Base-by-base conservation (phyloP, 163 green algal genomes). In the Prototheca wickerhamii region DNA sequence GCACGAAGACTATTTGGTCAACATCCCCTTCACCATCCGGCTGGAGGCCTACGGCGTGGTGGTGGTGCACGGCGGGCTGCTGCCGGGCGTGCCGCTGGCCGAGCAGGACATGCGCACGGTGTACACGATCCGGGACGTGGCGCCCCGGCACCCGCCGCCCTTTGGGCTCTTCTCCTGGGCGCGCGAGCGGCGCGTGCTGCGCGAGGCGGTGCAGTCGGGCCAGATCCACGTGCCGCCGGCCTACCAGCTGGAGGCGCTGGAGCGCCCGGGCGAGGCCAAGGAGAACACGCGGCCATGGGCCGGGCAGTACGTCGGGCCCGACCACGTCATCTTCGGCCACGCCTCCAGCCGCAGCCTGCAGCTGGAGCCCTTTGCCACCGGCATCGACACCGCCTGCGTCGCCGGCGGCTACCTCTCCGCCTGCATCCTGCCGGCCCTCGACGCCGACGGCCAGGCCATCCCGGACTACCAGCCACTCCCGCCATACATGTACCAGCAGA, bases 241-340 rank as follows among this genome's bases (percentile, higher is more conserved):
- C 4, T 7, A 56, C 29, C 26, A 2, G 61, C 68, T 75, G 50
- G 3, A 15, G 26, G 68, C 4, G 5, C 3, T 28, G 2, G 69
- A 76, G 69, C 20, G 37, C 23, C 37, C n/a, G n/a, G n/a, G n/a
- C n/a, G n/a, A n/a, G n/a, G n/a, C 37, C 46, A 53, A 42, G 30
- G 50, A 54, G 0, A 4, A 34, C 17, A 51, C 59, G 40, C 25
- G 49, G 6, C 30, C 74, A 7, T 82, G 77, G 77, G 77, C 63
- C 5, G 37, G 42, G 3, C 5, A 74, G 3, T 89, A 74, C 71
- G 28, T 53, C 7, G 86, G 84, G 0, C 82, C 81, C 1, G 28
- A 66, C n/a, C 84, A 92, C 63, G 81, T 91, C 0, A 70, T 92
- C 31, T 93, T 91, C 58, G 84, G 84, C 0, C 86, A 93, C 53